Evolutionary conservation across 1,139 yeast species (phyloP), one percentile per base, ranked within the genome.

Genomic region (Nakaseomyces bracarensis): DNA sequence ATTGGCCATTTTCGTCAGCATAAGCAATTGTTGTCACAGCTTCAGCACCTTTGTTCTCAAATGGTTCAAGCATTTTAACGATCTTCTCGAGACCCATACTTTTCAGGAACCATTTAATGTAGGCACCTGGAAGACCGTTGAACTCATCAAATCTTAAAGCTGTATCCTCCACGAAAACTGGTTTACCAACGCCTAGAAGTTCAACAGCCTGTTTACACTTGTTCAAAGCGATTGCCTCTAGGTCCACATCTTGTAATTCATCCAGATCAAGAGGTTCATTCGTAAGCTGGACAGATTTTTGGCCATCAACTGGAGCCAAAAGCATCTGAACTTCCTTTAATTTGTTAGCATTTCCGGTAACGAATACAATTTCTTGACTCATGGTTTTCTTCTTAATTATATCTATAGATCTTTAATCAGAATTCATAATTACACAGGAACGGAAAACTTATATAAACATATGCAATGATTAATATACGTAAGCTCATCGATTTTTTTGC

Each of bases 131-230:
- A 43, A 93, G 72, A 14, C 79, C 80, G 41, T 83, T 79, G 60
- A 82, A 72, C 1, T 95, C 96, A 44, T 72, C 73, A 62, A 83
- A 93, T 8, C 82, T 86, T 39, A 93, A 72, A 42, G 95, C 89
- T 0, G 98, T 93, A 57, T 93, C 99, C 60, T 93, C 99, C 2
- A 89, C 96, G 43, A 93, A 70, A 1, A 86, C 96, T 0, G 97
- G 93, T 0, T 87, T 89, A 4, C 61, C 55, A 19, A 47, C 42
- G 1, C 66, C 61, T 6, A 75, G 50, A 3, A 70, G 54, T 11
- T 64, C 60, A 2, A 95, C 91, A 1, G 98, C 99, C 29, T 77
- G 69, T 50, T 68, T 64, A 43, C 95, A 89, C 63, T 93, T 93
- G 56, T 80, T 85, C 39, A 69, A 72, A 0, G 96, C 83, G 27